Conservation (phyloP, 805 yeast genomes). For the Candida takata region DNA sequence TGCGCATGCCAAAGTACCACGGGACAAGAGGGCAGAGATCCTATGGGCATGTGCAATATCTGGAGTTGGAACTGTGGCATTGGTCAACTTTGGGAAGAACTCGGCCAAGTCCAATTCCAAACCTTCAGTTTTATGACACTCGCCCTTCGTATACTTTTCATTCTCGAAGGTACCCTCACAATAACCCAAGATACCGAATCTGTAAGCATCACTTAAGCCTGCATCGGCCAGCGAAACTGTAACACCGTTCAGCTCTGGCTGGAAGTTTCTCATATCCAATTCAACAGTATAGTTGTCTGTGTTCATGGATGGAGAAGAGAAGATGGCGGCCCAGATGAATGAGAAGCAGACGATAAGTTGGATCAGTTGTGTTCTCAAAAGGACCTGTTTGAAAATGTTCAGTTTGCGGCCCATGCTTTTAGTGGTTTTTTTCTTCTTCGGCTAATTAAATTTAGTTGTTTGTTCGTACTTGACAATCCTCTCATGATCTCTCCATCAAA, state of each 20-base stretch:
- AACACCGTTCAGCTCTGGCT: neutral
- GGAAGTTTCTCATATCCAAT: neutral
- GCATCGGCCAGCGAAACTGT: neutral
- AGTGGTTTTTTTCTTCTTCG: no score
- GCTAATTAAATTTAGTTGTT: no score
- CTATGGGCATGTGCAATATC: neutral
- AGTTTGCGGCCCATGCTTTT: neutral
- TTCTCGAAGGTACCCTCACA: neutral
- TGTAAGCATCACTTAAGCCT: neutral
- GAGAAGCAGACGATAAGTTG: neutral
- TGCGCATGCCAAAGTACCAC: neutral
- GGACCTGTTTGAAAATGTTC: neutral
- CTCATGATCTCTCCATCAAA: no score
- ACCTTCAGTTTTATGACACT: neutral
- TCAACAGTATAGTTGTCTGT: neutral
- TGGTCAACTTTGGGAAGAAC: neutral
- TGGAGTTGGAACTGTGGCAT: neutral
- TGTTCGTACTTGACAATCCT: no score
- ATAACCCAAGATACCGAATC: constrained; percentile 1
- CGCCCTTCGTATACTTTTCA: neutral
- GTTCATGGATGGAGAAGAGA: neutral
- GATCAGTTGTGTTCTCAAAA: neutral
- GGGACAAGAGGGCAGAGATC: neutral
- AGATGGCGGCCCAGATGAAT: constrained; percentile 1
- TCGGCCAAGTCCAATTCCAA: neutral